phyloP scores from a whole-genome alignment of 495 filamentous ascomycete genomes.

The Lophium mytilinum region DNA sequence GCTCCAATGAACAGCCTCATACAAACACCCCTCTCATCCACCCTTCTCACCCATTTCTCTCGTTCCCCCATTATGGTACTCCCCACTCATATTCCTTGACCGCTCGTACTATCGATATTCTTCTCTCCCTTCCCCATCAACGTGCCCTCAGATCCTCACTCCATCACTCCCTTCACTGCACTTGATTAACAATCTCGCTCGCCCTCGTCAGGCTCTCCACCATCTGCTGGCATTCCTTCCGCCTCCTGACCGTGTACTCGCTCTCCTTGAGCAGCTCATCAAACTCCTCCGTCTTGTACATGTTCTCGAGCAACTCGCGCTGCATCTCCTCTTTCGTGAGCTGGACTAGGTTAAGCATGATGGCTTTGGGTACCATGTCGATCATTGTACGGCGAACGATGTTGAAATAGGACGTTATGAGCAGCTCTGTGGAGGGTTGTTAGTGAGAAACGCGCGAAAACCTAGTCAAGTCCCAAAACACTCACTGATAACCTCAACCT shows the following conservation, averaged over 20 bases:
- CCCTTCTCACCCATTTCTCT: too few relatives aligned
- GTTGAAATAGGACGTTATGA: constrained; percentile 96
- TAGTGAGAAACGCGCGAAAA: neutral
- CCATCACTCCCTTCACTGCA: constrained; percentile 50
- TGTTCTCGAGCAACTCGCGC: constrained; percentile 90
- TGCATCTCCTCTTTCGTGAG: constrained; percentile 99
- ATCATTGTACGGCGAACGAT: constrained; percentile 98
- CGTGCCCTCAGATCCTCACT: too few relatives aligned
- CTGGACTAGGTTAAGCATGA: constrained; percentile 96
- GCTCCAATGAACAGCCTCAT: too few relatives aligned
- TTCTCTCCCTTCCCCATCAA: too few relatives aligned
- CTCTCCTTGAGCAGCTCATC: constrained; percentile 96
- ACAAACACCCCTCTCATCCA: too few relatives aligned
- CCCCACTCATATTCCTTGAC: too few relatives aligned
- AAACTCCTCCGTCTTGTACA: constrained; percentile 84
- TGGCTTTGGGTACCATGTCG: constrained; percentile 99
- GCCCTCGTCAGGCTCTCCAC: constrained; percentile 84
- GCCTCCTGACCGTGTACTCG: constrained; percentile 87
- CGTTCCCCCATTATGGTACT: too few relatives aligned
- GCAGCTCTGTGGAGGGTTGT: constrained; percentile 56
- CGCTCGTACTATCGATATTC: too few relatives aligned
- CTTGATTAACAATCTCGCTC: constrained; percentile 93
- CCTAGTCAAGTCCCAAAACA: constrained; percentile 24
- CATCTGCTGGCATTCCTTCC: constrained; percentile 99
- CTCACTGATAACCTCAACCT: constrained; percentile 98